phyloP scores from a whole-genome alignment of 345 rosid species.

The Capsella bursapastoris region DNA sequence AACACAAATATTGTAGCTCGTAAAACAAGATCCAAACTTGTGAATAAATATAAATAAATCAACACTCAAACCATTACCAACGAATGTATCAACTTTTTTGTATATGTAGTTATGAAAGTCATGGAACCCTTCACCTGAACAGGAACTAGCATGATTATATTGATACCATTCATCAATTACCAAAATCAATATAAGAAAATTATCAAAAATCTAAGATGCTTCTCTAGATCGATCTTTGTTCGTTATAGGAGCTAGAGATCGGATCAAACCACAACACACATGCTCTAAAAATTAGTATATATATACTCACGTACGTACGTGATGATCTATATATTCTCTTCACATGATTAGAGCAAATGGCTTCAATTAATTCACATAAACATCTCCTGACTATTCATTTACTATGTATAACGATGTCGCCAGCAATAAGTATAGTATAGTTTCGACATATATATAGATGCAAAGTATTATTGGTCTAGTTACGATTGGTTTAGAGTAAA shows the following conservation, averaged over 20 bases:
- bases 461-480: neutral
- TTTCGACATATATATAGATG: neutral
- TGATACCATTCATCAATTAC: neutral
- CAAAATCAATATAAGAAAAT: neutral
- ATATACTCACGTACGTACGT: neutral
- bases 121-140: conserved; percentile 6
- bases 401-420: conserved; percentile 12
- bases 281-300: neutral
- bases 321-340: conserved; percentile 28
- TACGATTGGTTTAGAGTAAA: neutral
- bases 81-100: no score
- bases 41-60: no score
- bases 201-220: conserved; percentile 17
- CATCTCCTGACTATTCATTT: conserved; percentile 28
- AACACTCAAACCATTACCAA: no score
- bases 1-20: no score
- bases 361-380: conserved; percentile 23
- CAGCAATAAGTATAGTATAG: neutral
- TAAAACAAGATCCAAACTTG: no score
- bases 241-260: conserved; percentile 20
- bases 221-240: conserved; percentile 11
- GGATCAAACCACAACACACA: conserved; percentile 27
- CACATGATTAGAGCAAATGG: conserved; percentile 29
- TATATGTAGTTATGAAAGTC: no score
- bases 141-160: neutral